Base-by-base conservation (phyloP, 2,329 filamentous ascomycete genomes). In the Parastagonospora avenae region DNA sequence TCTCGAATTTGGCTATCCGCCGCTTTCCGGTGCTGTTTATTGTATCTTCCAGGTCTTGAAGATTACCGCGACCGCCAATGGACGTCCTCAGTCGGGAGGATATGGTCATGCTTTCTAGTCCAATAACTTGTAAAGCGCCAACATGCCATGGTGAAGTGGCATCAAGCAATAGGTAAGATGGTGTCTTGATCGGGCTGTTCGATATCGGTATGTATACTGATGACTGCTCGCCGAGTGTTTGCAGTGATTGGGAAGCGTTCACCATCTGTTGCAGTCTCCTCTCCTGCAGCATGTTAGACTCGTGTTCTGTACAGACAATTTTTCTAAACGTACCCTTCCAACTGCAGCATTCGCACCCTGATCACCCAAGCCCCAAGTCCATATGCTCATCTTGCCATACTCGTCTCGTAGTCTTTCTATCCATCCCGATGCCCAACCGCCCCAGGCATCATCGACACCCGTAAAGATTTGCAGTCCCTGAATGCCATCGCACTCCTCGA, bases 401-500 rank as follows among this genome's bases (percentile, higher is more conserved):
- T 99, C 94, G 68, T 99, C 94, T 54, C 90, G 80, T 50, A 99
- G 75, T 28, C 86, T 82, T 70, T 97, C 76, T 43, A 76, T 61
- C 70, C 75, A 79, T 54, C 66, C 70, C 44, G 73, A 71, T 39
- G 77, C 58, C 72, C 81, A 74, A 52, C 79, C 72, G 56, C 78
- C 71, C 78, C 78, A 80, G 54, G 81, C 73, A 78, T 82, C 63
- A 76, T 85, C 74, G 52, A 81, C 67, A 54, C 81, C 68, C 59
- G 82, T 69, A 65, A 85, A 65, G 59, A 79, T 67, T 62, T 97
- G 93, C 14, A 99, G 79, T 0, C 89, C 93, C 73, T 97, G 92
- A 76, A 97, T 82, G 48, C 91, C 87, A 72, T 99, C 94, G 59
- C 92, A 94, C 74, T 97, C 94, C 76, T 99, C 94, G 2, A 88